phyloP scores from a whole-genome alignment of 1,284 basidiomycete species.

The Veloboletus limbatus region DNA sequence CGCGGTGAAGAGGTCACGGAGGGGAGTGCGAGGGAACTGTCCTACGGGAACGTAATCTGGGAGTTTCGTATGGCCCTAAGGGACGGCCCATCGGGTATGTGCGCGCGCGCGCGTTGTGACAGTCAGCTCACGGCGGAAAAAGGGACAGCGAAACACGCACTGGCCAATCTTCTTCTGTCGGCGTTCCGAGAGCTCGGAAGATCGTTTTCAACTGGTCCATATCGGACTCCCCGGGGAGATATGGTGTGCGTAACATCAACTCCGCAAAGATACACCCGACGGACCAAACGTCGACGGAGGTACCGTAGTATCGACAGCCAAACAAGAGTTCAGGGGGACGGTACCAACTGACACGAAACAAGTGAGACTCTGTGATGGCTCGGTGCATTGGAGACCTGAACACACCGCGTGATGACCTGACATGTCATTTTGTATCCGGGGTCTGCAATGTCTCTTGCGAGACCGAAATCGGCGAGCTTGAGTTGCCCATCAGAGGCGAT shows the following conservation, averaged over 20 bases:
- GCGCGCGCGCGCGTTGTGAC: neutral
- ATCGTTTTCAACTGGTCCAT: constrained; percentile 96
- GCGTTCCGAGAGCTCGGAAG: constrained; percentile 92
- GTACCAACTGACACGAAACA: constrained; percentile 79
- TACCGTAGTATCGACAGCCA: constrained; percentile 84
- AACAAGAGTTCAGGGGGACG: constrained; percentile 92
- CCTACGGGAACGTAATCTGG: constrained; percentile 85
- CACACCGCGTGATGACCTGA: constrained; percentile 93
- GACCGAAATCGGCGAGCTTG: constrained; percentile 98
- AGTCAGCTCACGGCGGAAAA: neutral
- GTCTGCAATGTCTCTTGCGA: constrained; percentile 93
- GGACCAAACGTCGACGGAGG: constrained; percentile 91
- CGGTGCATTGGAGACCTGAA: neutral
- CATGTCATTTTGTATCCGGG: constrained; percentile 96
- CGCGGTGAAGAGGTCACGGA: constrained; percentile 87
- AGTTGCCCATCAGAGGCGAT: constrained; percentile 89
- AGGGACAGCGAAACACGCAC: constrained; percentile 39
- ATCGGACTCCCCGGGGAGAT: constrained; percentile 90
- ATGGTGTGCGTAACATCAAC: constrained; percentile 92
- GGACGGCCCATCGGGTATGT: neutral
- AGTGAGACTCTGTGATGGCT: neutral
- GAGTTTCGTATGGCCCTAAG: constrained; percentile 82
- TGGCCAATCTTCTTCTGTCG: constrained; percentile 96
- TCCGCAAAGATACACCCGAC: constrained; percentile 96
- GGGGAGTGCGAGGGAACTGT: constrained; percentile 77